Evolutionary conservation across 2,329 filamentous ascomycete genomes (phyloP).

Genomic region (Mollisiaceae sp.): DNA sequence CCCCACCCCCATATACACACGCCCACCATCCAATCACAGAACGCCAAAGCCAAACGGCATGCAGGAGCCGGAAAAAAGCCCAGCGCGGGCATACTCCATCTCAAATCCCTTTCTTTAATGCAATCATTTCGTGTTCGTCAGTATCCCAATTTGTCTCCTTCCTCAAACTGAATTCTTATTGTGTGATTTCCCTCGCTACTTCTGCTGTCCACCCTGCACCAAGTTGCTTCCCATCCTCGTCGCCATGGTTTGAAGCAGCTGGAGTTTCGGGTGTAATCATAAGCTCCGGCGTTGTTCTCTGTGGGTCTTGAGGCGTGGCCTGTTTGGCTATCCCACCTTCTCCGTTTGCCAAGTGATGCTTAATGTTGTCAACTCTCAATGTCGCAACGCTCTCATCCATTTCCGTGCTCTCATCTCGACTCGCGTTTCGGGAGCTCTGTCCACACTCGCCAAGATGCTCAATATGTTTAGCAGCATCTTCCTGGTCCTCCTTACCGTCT

Average conservation of each 20-base stretch:
- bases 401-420: slow-evolving; percentile 17
- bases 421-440: slow-evolving; percentile 26
- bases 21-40: slow-evolving; percentile 10
- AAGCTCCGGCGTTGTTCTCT: slow-evolving; percentile 35
- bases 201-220: slow-evolving; percentile 32
- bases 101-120: slow-evolving; percentile 27
- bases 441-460: slow-evolving; percentile 33
- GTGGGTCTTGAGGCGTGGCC: slow-evolving; percentile 26
- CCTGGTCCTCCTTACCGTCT: slow-evolving; percentile 51
- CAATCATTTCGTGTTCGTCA: slow-evolving; percentile 26
- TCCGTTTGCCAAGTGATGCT: not conserved
- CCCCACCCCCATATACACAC: slow-evolving; percentile 22
- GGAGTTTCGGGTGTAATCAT: slow-evolving; percentile 41
- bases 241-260: slow-evolving; percentile 22
- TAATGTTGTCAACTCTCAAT: slow-evolving; percentile 29
- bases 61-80: slow-evolving; percentile 16
- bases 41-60: slow-evolving; percentile 30
- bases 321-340: slow-evolving; percentile 15
- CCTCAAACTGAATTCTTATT: slow-evolving; percentile 22
- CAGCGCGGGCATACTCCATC: slow-evolving; percentile 14
- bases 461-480: slow-evolving; percentile 35
- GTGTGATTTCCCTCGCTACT: slow-evolving; percentile 30
- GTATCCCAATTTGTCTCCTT: slow-evolving; percentile 8
- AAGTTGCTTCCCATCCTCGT: slow-evolving; percentile 38
- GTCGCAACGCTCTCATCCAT: slow-evolving; percentile 40